These are phyloP conservation scores for Thecaphora thlaspeos DNA, from an alignment of 1,284 basidiomycete genomes.

Conservation along the genomic window DNA sequence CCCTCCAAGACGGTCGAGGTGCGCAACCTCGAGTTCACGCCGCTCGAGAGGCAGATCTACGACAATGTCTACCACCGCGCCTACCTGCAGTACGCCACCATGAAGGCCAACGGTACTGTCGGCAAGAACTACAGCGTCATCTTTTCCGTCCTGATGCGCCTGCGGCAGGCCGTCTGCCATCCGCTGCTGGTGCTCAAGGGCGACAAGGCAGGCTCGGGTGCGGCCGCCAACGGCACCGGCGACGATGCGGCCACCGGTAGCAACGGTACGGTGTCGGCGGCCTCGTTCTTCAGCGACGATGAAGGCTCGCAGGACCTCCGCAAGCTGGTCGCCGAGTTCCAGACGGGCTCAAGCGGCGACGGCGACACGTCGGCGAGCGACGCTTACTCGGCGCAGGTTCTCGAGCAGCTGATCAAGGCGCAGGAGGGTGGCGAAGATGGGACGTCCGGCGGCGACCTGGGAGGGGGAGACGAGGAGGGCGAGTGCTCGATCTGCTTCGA, in stretches of 20 bases:
- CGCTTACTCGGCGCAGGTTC: constrained; percentile 23
- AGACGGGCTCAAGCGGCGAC: constrained; percentile 10
- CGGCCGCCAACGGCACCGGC: constrained; percentile 1
- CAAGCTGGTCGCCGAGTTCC: constrained; percentile 37
- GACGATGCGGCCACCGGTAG: constrained; percentile 7
- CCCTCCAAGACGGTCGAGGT: constrained; percentile 74
- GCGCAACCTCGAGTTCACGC: constrained; percentile 37
- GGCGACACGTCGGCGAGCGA: constrained; percentile 1
- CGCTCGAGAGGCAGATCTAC: constrained; percentile 58
- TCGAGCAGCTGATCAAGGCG: constrained; percentile 27
- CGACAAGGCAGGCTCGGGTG: constrained; percentile 17
- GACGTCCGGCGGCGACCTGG: background rate
- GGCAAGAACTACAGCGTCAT: constrained; percentile 58
- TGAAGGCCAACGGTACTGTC: constrained; percentile 46
- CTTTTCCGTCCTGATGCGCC: constrained; percentile 59
- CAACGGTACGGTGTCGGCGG: constrained; percentile 1
- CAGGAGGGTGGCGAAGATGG: constrained; percentile 16
- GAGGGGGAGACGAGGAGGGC: constrained; percentile 12
- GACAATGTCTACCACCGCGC: constrained; percentile 54
- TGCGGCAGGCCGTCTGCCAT: constrained; percentile 60
- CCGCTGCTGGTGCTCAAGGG: constrained; percentile 57
- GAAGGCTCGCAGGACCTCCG: constrained; percentile 20
- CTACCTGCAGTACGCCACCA: constrained; percentile 40
- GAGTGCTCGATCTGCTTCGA: constrained; percentile 59
- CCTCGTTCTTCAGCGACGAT: constrained; percentile 2